Base-by-base conservation (phyloP, 1,284 basidiomycete species). In the Malassezia cuniculi region DNA sequence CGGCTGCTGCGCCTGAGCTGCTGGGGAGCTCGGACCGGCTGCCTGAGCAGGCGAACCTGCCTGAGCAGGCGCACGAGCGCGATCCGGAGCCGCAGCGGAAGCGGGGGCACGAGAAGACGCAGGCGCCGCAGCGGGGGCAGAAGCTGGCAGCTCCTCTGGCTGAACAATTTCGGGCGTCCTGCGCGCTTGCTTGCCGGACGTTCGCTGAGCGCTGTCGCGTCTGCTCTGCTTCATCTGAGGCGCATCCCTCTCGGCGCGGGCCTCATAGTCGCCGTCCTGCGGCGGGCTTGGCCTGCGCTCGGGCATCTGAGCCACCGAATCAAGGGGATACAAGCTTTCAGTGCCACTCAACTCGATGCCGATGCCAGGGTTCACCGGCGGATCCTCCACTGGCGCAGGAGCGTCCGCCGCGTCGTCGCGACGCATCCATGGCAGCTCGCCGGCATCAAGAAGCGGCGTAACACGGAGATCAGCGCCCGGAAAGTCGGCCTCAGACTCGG, bases 181-280 rank as follows among this genome's bases (percentile, higher is more conserved):
- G 59, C 31, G n/a, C n/a, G n/a, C n/a, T n/a, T n/a, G n/a, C n/a
- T n/a, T n/a, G n/a, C n/a, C n/a, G n/a, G n/a, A n/a, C n/a, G n/a
- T n/a, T n/a, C n/a, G n/a, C n/a, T n/a, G n/a, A n/a, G n/a, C n/a
- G n/a, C n/a, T n/a, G n/a, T n/a, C n/a, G n/a, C n/a, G n/a, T n/a
- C n/a, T n/a, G n/a, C 55, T 30, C 6, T 49, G 51, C 31, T 44
- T 47, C 27, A 62, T 45, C 31, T 55, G 57, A 11, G 36, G 36
- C 27, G 39, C 42, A 33, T 61, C 60, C 60, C 60, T 62, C 27
- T 61, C 59, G 18, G 60, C 58, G 19, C 55, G 44, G 14, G 60
- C 60, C 31, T 64, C 60, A 6, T 62, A 48, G 33, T 64, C 60
- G 27, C 60, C 60, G 14, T 62, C 59, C 5, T 59, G 60, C 14